Evolutionary conservation across 441 rosid species (phyloP).

Genomic region (Pelargonium australe): DNA sequence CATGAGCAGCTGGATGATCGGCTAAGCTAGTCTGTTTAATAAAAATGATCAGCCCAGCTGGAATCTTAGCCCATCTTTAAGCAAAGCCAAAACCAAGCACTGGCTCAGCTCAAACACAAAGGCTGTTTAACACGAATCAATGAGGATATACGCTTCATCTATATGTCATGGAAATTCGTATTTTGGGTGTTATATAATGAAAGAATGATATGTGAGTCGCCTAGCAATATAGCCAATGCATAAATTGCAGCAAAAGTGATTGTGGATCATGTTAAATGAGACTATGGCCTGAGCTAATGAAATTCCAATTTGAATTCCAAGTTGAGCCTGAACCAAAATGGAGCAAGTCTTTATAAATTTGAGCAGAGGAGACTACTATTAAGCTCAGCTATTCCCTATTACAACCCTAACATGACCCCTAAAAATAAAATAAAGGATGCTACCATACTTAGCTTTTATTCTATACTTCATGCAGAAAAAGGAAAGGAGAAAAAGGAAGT

Average conservation of each 20-base stretch:
- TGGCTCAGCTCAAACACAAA: not conserved
- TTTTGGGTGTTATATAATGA: not conserved
- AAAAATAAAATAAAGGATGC: not conserved
- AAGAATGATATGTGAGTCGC: not conserved
- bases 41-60: not conserved
- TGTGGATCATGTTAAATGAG: not conserved
- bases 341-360: not conserved
- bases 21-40: not conserved
- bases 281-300: not conserved
- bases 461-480: not conserved
- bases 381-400: not conserved
- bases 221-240: not conserved
- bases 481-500: slow-evolving; percentile 8
- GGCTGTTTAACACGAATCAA: not conserved
- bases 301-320: not conserved
- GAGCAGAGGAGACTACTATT: not conserved
- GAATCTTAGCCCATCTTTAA: not conserved
- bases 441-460: not conserved
- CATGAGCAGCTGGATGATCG: not conserved
- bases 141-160: not conserved
- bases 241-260: not conserved
- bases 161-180: not conserved
- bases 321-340: not conserved
- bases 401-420: not conserved
- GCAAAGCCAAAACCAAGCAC: not conserved